Evolutionary conservation across 441 rosid species (phyloP), one percentile per base, ranked within the genome.

Genomic region (Mallotus repandus): DNA sequence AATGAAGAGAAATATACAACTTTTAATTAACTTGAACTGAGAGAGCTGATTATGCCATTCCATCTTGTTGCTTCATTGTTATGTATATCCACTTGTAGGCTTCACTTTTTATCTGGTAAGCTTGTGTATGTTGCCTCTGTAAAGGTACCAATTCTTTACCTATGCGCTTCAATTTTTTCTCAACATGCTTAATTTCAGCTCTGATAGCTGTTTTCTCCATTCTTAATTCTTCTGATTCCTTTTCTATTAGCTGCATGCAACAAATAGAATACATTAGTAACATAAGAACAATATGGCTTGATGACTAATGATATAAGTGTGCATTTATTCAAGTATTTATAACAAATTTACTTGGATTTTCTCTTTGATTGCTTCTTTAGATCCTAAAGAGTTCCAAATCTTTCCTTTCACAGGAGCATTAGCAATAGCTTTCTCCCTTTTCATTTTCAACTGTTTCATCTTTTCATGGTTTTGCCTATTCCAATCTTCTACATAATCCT

Each of bases 341-440:
- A 32, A 4, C 38, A 32, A 32, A 15, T n/a, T 55, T n/a, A n/a
- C 64, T 25, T 64, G 29, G 50, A 73, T 74, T 66, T 67, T 49
- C 14, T 71, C 76, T 48, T 25, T 56, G 13, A 78, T 48, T 52
- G 19, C 66, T 59, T 55, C 49, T 64, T 66, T 80, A 13, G 82
- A 60, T 46, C 69, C 75, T 45, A 76, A 22, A 1, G 77, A 81
- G 22, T 78, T 65, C 80, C 80, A 71, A 54, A 11, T 70, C 80
- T 73, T 80, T 58, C 81, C 83, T 41, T 70, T 32, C 11, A 60
- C 43, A 38, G 74, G 62, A 55, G 83, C 81, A 68, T 58, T 76
- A 7, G 41, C 66, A 60, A 78, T 11, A 53, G 68, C 80, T 63
- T 74, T 68, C 71, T 76, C 68, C 32, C 14, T 49, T 11, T 45